Percentiles rank a stretch among this genome's conserved stretches.
These are phyloP conservation scores for Trichoderma sp. DNA, from an alignment of 2,329 filamentous ascomycete species.

Conservation along the genomic window DNA sequence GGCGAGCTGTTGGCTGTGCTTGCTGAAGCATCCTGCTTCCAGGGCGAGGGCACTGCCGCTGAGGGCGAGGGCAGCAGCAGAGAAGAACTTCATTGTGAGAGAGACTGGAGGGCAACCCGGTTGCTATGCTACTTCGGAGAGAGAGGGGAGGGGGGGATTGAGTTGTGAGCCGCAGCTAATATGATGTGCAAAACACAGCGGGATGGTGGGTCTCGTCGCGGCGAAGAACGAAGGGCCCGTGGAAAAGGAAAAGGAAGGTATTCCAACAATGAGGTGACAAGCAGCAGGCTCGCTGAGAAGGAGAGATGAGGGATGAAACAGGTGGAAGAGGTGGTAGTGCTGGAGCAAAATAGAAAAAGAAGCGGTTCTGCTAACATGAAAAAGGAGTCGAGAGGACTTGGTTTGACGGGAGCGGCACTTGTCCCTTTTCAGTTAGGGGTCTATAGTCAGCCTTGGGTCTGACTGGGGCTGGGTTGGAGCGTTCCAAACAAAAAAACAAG, in stretches of 20 bases:
- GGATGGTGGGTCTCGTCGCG: neutral
- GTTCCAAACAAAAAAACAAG: constrained; percentile 1
- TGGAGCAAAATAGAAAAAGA: constrained; percentile 5
- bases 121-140: neutral
- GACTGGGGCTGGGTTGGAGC: neutral
- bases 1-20: constrained; percentile 41
- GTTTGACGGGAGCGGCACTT: constrained; percentile 16
- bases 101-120: neutral
- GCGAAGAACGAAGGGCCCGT: neutral
- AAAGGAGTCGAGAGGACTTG: constrained; percentile 19
- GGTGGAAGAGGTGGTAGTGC: neutral
- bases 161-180: neutral
- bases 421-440: constrained; percentile 20
- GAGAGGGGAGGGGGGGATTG: neutral
- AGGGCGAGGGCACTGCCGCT: constrained; percentile 35
- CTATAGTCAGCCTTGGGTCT: constrained; percentile 18
- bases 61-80: constrained; percentile 29
- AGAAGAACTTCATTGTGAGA: constrained; percentile 20
- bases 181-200: neutral
- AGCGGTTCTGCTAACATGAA: constrained; percentile 18
- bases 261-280: neutral
- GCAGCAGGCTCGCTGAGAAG: neutral
- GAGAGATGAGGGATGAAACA: neutral
- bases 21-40: constrained; percentile 40
- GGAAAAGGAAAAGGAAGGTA: neutral